phyloP scores from a whole-genome alignment of 1,139 yeast species.

The Candida neerlandica region DNA sequence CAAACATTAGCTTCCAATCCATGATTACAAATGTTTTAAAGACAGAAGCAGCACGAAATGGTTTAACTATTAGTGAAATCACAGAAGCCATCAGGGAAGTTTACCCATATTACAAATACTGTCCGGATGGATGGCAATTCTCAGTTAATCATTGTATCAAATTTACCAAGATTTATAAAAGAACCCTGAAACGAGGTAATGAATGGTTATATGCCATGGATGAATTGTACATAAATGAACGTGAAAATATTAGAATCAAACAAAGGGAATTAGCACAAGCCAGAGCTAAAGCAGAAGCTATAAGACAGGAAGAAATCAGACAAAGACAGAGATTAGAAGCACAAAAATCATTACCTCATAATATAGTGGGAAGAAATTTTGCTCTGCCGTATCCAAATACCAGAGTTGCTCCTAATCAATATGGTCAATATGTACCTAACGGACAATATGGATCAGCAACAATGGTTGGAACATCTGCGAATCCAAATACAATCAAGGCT shows the following conservation, averaged over 20 bases:
- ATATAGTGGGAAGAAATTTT: conserved; percentile 29
- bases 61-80: conserved; percentile 80
- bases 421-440: conserved; percentile 21
- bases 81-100: conserved; percentile 83
- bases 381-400: conserved; percentile 29
- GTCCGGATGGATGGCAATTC: conserved; percentile 98
- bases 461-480: conserved; percentile 4
- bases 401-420: conserved; percentile 28
- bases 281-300: conserved; percentile 57
- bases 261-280: conserved; percentile 65
- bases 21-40: conserved; percentile 79
- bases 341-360: conserved; percentile 29
- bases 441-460: conserved; percentile 12
- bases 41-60: conserved; percentile 57
- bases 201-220: conserved; percentile 96
- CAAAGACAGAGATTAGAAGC: conserved; percentile 42
- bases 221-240: conserved; percentile 77
- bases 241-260: conserved; percentile 73
- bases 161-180: conserved; percentile 79
- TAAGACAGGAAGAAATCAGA: conserved; percentile 53
- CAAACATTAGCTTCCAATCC: conserved; percentile 75
- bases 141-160: conserved; percentile 88
- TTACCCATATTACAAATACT: conserved; percentile 88
- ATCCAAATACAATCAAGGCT: conserved; percentile 40
- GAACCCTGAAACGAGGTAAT: conserved; percentile 59